Conservation (phyloP, 2,329 filamentous ascomycete species). For the Penicillium psychrosexuale region DNA sequence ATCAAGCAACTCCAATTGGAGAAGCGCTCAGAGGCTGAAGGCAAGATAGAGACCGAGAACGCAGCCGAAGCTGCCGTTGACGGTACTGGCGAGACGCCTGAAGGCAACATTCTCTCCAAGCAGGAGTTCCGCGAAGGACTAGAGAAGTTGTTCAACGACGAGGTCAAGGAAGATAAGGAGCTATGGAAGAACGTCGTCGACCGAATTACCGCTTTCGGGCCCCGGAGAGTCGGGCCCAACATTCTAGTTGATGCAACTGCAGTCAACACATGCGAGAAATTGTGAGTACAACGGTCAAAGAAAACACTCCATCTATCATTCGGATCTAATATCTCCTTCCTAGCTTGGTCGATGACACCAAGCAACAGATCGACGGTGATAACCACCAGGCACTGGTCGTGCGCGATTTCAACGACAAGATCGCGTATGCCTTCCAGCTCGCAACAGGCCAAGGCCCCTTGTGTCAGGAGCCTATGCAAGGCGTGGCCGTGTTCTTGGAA, state of each 20-base stretch:
- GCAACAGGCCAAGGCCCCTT: conserved; percentile 84
- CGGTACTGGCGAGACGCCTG: conserved; percentile 52
- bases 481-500: conserved; percentile 86
- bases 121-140: conserved; percentile 77
- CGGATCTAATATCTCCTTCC: neutral
- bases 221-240: conserved; percentile 80
- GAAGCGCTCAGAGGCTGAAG: conserved; percentile 53
- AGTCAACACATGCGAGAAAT: conserved; percentile 67
- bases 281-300: conserved; percentile 51
- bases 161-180: conserved; percentile 69
- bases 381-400: conserved; percentile 40
- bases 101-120: conserved; percentile 62
- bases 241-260: conserved; percentile 80
- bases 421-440: conserved; percentile 90
- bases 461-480: conserved; percentile 90
- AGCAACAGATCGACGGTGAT: conserved; percentile 28
- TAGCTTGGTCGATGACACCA: conserved; percentile 41
- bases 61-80: conserved; percentile 52
- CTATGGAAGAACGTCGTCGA: conserved; percentile 74
- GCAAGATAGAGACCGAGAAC: conserved; percentile 38
- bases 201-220: conserved; percentile 85
- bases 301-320: neutral
- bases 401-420: conserved; percentile 80
- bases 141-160: conserved; percentile 60
- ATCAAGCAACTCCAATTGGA: conserved; percentile 78